These are phyloP conservation scores for Pseudisothecium myosuroides DNA, from an alignment of 225 moss, liverwort and hornwort species.

Conservation along the genomic window DNA sequence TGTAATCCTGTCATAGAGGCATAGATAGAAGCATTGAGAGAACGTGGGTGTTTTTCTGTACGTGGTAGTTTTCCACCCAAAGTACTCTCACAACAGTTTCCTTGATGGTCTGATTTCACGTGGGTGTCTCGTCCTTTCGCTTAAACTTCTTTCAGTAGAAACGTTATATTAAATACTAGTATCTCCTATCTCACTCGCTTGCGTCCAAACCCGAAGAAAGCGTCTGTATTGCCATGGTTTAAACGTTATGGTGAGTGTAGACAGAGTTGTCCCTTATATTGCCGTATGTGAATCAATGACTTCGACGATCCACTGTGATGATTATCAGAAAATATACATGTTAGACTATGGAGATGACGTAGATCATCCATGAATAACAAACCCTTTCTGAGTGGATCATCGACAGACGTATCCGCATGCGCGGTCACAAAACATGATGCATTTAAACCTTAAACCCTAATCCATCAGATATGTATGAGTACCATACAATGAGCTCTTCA, in stretches of 20 bases:
- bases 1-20: slow-evolving; percentile 4
- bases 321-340: neutral
- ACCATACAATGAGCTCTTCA: neutral
- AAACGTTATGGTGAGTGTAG: no score
- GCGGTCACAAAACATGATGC: no score
- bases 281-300: no score
- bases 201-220: neutral
- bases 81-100: neutral
- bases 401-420: no score
- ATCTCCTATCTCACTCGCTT: no score
- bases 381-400: neutral
- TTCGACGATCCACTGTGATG: neutral
- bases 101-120: neutral
- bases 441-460: neutral
- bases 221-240: neutral
- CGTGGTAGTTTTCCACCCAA: neutral
- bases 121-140: no score
- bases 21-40: neutral
- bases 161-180: accelerated
- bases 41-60: neutral
- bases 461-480: no score
- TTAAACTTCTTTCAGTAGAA: neutral
- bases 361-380: slow-evolving; percentile 7
- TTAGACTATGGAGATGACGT: slow-evolving; percentile 26
- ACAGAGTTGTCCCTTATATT: neutral